Conservation (phyloP, 768 basidiomycete genomes). For the Lactarius psammicola region DNA sequence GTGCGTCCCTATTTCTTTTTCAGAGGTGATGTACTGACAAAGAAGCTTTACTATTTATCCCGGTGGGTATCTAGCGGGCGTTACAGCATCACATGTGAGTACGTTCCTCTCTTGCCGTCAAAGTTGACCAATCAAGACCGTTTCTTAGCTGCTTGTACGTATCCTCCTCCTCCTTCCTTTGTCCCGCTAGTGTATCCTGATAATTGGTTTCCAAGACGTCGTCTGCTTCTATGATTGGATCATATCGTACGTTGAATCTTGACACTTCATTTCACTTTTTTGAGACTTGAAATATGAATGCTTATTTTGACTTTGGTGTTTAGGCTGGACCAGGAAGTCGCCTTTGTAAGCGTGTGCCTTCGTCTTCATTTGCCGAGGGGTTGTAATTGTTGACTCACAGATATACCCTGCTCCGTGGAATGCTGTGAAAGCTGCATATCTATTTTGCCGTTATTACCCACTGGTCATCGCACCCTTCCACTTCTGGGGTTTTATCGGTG, state of each 20-base stretch:
- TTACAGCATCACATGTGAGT: slow-evolving; percentile 17
- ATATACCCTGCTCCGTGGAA: slow-evolving; percentile 25
- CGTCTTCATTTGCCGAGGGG: too few relatives aligned
- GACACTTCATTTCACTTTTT: neutral
- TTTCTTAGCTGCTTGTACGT: slow-evolving; percentile 19
- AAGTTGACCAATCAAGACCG: neutral
- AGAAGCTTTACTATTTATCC: neutral
- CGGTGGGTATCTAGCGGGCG: slow-evolving; percentile 19
- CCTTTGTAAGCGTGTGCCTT: slow-evolving; percentile 4
- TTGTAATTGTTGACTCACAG: neutral
- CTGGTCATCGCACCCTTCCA: slow-evolving; percentile 18
- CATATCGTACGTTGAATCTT: slow-evolving; percentile 22
- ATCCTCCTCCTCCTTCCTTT: neutral
- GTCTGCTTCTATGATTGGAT: slow-evolving; percentile 29
- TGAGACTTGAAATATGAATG: neutral
- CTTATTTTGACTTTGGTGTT: neutral
- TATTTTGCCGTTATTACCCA: slow-evolving; percentile 27
- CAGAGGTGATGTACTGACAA: neutral
- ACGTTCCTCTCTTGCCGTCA: neutral
- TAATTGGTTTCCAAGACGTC: slow-evolving; percentile 12
- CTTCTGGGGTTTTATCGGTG: slow-evolving; percentile 16
- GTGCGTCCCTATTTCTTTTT: neutral
- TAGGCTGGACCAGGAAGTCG: slow-evolving; percentile 23
- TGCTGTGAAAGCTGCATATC: slow-evolving; percentile 19
- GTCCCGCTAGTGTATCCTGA: neutral